Base-by-base conservation (phyloP, 192 early-diverging fungal genomes). In the Backusella liffmaniae region DNA sequence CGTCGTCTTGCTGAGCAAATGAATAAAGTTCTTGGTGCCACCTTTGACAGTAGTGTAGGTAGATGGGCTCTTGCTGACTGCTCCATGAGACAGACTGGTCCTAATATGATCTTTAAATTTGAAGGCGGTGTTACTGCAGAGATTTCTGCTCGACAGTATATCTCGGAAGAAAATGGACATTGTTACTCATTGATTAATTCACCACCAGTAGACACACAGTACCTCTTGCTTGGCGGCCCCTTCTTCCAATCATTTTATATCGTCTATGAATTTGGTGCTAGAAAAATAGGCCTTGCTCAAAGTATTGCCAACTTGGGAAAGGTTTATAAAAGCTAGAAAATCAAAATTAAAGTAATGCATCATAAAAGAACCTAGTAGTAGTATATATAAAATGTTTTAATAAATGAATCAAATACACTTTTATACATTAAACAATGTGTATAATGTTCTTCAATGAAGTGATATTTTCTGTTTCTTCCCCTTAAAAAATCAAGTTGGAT, bases 191-290 rank as follows among this genome's bases (percentile, higher is more conserved):
- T 62, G 56, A 62, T 62, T 6, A 62, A 62, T 29, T 23, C 46
- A 21, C 46, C 46, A n/a, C 16, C 26, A 62, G 23, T 9, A 62
- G 26, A 29, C 0, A 62, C 56, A 29, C 3, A 62, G 7, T 62
- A 62, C 26, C 10, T 62, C 26, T 29, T 62, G 8, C 26, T 62
- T 29, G 56, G 56, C 1, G 56, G 56, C 4, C 56, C 56, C 10
- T 62, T 62, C n/a, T 62, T 62, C n/a, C 21, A 12, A 62, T 62
- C 56, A 13, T 62, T 62, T 62, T 62, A 62, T 62, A 62, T 62
- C 13, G 56, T 62, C 26, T 62, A 62, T 29, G 10, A 62, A 4
- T 62, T 62, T 8, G 56, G 56, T 62, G 56, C 56, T 29, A 62
- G 56, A 62, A 62, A 62, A 26, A 62, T 62, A 62, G 56, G 56